Evolutionary conservation across 2,329 filamentous ascomycete species (phyloP).

Genomic region (Ophiostoma sp.): DNA sequence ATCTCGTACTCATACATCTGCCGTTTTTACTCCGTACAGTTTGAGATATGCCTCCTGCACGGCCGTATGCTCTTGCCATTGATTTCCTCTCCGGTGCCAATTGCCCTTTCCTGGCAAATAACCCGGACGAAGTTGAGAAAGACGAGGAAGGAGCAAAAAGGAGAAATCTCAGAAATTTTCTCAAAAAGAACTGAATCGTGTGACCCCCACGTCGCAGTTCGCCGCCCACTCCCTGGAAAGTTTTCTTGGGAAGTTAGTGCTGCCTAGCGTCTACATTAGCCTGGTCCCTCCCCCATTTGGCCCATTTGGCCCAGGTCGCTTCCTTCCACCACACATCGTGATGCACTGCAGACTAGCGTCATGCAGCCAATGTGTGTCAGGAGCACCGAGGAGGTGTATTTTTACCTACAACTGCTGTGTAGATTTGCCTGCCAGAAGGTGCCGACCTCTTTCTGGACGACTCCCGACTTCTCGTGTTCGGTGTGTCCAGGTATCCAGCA

Average conservation of each 20-base stretch:
- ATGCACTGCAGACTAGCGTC: conserved; percentile 3
- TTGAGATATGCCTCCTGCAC: background rate
- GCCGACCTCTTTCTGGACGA: background rate
- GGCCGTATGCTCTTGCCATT: background rate
- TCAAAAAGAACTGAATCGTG: background rate
- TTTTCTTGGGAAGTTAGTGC: conserved; percentile 10
- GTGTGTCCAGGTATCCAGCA: background rate
- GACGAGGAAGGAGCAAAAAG: background rate
- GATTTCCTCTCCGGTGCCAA: background rate
- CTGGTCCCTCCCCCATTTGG: conserved; percentile 11
- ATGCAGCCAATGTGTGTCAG: background rate
- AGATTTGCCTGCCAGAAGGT: background rate
- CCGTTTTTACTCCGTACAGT: background rate
- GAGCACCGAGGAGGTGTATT: background rate
- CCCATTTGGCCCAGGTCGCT: background rate
- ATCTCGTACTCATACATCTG: background rate
- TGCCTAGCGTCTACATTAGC: conserved; percentile 13
- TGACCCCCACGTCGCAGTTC: conserved; percentile 18
- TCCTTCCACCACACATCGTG: background rate
- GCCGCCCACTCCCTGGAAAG: background rate
- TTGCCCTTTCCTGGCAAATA: background rate
- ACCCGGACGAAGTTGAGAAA: background rate
- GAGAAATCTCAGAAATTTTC: background rate
- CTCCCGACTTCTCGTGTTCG: background rate
- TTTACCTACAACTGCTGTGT: background rate